These are phyloP conservation scores for Cadophora luteo-olivacea DNA, from an alignment of 2,329 filamentous ascomycete genomes.

Conservation along the genomic window DNA sequence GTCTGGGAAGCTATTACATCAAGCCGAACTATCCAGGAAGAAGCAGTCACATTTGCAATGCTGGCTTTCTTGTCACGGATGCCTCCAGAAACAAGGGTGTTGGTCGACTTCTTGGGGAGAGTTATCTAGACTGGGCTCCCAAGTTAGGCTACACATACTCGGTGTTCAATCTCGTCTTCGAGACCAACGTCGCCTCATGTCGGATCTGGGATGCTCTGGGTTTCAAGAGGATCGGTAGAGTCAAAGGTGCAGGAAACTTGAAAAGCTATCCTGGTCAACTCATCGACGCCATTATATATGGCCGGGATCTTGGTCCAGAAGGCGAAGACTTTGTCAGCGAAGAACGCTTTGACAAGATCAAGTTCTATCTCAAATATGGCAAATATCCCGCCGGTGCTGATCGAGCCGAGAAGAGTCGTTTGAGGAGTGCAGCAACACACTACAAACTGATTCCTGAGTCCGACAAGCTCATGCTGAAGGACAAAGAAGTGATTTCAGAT, in stretches of 20 bases:
- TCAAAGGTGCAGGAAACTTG: conserved; percentile 61
- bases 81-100: conserved; percentile 61
- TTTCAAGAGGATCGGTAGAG: conserved; percentile 74
- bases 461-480: conserved; percentile 93
- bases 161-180: conserved; percentile 78
- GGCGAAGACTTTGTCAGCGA: conserved; percentile 87
- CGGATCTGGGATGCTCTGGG: conserved; percentile 77
- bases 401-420: conserved; percentile 91
- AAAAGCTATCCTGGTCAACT: conserved; percentile 57
- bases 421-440: conserved; percentile 92
- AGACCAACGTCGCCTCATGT: conserved; percentile 74
- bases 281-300: conserved; percentile 67
- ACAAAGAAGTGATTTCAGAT: conserved; percentile 95
- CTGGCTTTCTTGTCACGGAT: conserved; percentile 62
- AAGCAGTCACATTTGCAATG: conserved; percentile 76
- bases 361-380: conserved; percentile 93
- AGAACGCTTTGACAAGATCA: conserved; percentile 98
- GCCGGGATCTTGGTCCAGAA: conserved; percentile 62
- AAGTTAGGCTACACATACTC: conserved; percentile 73
- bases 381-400: conserved; percentile 94
- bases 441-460: conserved; percentile 76
- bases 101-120: conserved; percentile 61
- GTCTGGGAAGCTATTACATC: conserved; percentile 75
- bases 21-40: conserved; percentile 79
- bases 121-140: conserved; percentile 63